Evolutionary conservation across 495 filamentous ascomycete species (phyloP), one percentile per base, ranked within the genome.

Genomic region (Lophiotrema nucula): DNA sequence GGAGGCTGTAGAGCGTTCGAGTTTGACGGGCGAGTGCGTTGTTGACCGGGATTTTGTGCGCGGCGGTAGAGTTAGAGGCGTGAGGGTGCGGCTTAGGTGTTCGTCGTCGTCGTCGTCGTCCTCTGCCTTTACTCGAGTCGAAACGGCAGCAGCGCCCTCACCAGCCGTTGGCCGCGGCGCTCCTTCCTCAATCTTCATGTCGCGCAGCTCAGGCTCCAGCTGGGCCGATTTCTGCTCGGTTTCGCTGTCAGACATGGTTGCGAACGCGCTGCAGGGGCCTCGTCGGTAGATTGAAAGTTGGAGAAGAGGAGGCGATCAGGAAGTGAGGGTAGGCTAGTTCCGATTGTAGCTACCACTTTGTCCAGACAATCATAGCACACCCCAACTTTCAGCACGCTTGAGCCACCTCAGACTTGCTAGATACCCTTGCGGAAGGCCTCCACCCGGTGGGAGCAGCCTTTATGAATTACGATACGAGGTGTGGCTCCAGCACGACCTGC

Each of bases 21-120:
- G 47, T 58, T 79, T 80, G 33, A 69, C 43, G 1, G 77, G 74
- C 15, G 79, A 80, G 41, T 69, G 69, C 12, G 76, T 65, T 16
- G 58, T 25, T 19, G 72, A 56, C 15, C 55, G 46, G 12, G 70
- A 23, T 67, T 71, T 62, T 47, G 58, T 8, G 37, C 57, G 50
- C 28, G 25, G 54, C 62, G 26, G 64, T 58, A 51, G 47, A 23
- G 39, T 44, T 51, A 44, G 56, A 52, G 54, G 60, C 38, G 60
- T 69, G 13, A 50, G 39, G 12, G 51, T 53, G 49, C 42, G 57
- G 12, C 24, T 28, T 13, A 35, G 13, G 16, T 13, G 49, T 21
- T 41, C 5, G n/a, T n/a, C n/a, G 53, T 44, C 47, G 28, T 60
- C 53, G 13, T 19, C 26, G 38, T 28, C 4, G 47, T 48, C 52